These are phyloP conservation scores for Phytophthora cryptogea DNA, from an alignment of 352 stramenopile genomes.

Conservation along the genomic window DNA sequence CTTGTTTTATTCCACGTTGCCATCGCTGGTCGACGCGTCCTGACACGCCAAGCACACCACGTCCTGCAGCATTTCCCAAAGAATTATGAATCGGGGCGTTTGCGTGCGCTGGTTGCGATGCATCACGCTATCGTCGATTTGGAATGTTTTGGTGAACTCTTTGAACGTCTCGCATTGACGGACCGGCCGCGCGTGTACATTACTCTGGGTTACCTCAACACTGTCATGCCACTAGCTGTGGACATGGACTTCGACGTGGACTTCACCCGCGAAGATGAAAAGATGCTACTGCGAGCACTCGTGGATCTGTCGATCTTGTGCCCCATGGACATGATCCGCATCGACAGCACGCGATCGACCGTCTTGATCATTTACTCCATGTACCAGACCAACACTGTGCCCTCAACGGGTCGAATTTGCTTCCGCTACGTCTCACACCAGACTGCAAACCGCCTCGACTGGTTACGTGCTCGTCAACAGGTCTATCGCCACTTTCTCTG, in stretches of 20 bases:
- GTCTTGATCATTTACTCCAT: constrained; percentile 79
- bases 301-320: constrained; percentile 68
- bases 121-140: constrained; percentile 70
- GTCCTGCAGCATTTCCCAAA: constrained; percentile 78
- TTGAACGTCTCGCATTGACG: constrained; percentile 48
- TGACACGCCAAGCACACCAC: constrained; percentile 50
- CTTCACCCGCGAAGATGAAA: constrained; percentile 70
- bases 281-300: constrained; percentile 59
- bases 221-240: constrained; percentile 56
- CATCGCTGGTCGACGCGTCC: constrained; percentile 52
- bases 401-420: constrained; percentile 50
- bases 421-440: constrained; percentile 70
- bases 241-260: constrained; percentile 79
- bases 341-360: constrained; percentile 64
- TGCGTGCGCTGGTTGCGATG: constrained; percentile 57
- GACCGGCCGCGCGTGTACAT: constrained; percentile 54
- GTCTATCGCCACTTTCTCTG: constrained; percentile 63
- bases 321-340: constrained; percentile 73
- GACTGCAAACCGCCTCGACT: constrained; percentile 42
- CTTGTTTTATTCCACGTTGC: constrained; percentile 68
- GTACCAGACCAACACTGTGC: constrained; percentile 75
- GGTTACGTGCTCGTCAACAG: constrained; percentile 42
- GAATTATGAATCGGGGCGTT: constrained; percentile 58
- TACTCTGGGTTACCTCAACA: constrained; percentile 63
- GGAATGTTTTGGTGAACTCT: constrained; percentile 61